These are phyloP conservation scores for Hippophae rhamnoides DNA, from an alignment of 306 rosid genomes.

Conservation along the genomic window DNA sequence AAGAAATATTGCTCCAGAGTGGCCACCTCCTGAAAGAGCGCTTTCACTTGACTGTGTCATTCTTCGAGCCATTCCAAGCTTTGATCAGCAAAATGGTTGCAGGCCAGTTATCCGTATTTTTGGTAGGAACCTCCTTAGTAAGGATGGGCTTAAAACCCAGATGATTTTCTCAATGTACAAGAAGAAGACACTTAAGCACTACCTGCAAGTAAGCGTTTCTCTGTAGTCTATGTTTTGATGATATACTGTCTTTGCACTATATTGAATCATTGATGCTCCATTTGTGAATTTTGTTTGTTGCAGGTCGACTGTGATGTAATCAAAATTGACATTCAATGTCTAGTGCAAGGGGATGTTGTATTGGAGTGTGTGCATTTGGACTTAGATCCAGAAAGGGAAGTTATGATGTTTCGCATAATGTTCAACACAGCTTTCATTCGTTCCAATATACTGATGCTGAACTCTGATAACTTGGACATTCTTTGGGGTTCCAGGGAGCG, in stretches of 20 bases:
- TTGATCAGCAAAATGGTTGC: constrained; percentile 79
- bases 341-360: constrained; percentile 98
- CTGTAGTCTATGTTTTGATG: neutral
- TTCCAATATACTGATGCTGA: constrained; percentile 81
- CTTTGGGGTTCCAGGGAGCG: constrained; percentile 93
- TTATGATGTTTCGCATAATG: constrained; percentile 96
- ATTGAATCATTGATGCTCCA: constrained; percentile 10
- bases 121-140: constrained; percentile 70
- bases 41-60: constrained; percentile 85
- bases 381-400: constrained; percentile 82
- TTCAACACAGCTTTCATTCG: constrained; percentile 92
- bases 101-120: constrained; percentile 79
- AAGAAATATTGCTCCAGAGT: constrained; percentile 72
- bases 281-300: constrained; percentile 25
- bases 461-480: constrained; percentile 79
- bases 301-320: constrained; percentile 97
- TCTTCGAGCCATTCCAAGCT: constrained; percentile 74
- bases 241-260: neutral
- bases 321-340: constrained; percentile 88
- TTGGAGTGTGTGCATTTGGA: constrained; percentile 94
- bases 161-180: constrained; percentile 82
- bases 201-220: constrained; percentile 47
- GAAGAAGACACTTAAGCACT: constrained; percentile 66
- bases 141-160: constrained; percentile 81
- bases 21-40: constrained; percentile 95